Evolutionary conservation across 129 eudicot genomes (phyloP).

Genomic region (Mikania micrantha): DNA sequence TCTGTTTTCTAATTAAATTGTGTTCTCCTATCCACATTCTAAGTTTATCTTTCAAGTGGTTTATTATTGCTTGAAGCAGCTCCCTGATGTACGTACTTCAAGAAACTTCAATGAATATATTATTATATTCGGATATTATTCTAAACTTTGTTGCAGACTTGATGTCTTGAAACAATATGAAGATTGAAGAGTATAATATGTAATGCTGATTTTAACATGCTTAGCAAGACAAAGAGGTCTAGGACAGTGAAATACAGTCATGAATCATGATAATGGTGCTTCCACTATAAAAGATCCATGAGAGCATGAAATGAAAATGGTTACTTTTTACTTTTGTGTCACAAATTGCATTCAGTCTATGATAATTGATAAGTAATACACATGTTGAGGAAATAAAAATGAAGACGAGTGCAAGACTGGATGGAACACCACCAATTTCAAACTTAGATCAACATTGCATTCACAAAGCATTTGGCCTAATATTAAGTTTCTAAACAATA

Average conservation of each 20-base stretch:
- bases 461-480: conserved; percentile 11
- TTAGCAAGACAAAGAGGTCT: background rate
- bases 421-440: background rate
- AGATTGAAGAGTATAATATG: background rate
- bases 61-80: background rate
- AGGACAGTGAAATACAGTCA: conserved; percentile 3
- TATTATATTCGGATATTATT: background rate
- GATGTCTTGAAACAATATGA: background rate
- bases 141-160: background rate
- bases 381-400: background rate
- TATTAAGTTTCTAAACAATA: background rate
- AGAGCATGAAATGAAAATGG: background rate
- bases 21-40: background rate
- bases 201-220: background rate
- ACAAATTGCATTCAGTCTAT: background rate
- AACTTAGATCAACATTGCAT: background rate
- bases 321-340: background rate
- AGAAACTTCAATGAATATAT: background rate
- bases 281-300: background rate
- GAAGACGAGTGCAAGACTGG: background rate
- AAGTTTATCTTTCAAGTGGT: background rate
- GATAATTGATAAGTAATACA: background rate
- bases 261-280: background rate
- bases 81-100: background rate
- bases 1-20: background rate